Percentiles rank a stretch among this genome's conserved stretches.
These are phyloP conservation scores for Plectosphaerella plurivora DNA, from an alignment of 2,329 filamentous ascomycete genomes.

Conservation along the genomic window DNA sequence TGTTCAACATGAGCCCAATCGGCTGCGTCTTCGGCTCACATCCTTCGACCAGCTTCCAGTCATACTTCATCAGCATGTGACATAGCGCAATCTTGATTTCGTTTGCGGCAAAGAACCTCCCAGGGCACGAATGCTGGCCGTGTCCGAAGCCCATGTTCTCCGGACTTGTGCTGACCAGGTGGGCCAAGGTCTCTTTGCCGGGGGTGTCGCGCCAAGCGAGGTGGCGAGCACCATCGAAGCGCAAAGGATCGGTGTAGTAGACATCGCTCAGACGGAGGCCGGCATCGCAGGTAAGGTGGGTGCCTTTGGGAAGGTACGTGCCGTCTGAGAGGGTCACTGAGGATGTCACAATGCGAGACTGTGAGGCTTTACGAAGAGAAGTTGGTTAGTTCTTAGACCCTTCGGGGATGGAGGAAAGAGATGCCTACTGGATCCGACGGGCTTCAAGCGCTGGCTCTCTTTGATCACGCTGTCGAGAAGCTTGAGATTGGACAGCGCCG, in stretches of 20 bases:
- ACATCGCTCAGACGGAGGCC: conserved; percentile 1
- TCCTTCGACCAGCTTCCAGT: conserved; percentile 15
- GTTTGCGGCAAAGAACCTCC: conserved; percentile 39
- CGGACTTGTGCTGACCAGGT: conserved; percentile 34
- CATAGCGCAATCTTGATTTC: conserved; percentile 40
- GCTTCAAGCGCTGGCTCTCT: conserved; percentile 25
- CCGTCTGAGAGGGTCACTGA: conserved; percentile 8
- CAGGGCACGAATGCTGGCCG: conserved; percentile 33
- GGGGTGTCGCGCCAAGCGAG: conserved; percentile 1
- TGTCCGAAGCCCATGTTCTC: conserved; percentile 30
- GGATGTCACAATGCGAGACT: no score
- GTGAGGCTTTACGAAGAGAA: no score
- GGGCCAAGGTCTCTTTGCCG: conserved; percentile 19
- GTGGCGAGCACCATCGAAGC: conserved; percentile 5
- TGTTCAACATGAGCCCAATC: not conserved
- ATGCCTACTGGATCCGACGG: not conserved
- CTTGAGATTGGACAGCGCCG: conserved; percentile 29
- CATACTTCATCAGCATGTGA: conserved; percentile 34
- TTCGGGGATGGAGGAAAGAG: not conserved
- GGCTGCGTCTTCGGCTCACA: conserved; percentile 3
- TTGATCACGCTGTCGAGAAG: conserved; percentile 37
- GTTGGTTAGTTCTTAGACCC: not conserved
- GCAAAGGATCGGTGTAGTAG: not conserved
- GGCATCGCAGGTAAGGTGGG: not conserved
- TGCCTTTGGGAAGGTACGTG: conserved; percentile 4